Base-by-base conservation (phyloP, 805 yeast genomes). In the Ogataea ganodermae region DNA sequence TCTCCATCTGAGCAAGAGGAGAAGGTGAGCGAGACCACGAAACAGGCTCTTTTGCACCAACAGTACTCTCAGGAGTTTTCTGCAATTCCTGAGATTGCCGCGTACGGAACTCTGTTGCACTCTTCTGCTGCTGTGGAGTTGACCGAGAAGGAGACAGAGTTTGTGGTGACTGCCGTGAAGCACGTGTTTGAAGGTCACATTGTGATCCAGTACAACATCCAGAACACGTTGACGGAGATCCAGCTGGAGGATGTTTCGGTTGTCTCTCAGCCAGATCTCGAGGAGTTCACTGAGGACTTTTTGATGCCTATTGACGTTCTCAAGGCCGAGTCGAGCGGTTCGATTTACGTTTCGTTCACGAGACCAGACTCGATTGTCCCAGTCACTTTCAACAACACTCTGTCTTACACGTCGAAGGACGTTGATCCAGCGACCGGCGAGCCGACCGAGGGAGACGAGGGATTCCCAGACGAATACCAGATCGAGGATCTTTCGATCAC, bases 121-220 rank as follows among this genome's bases (percentile, higher is more conserved):
- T 79, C 91, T 7, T 83, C 96, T 2, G 63, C 70, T 30, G 67
- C 74, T 28, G 73, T 80, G 46, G 81, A 84, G 55, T 79, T 92
- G 60, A 91, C 98, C 18, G 99, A 94, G 66, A 76, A 79, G 50
- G 98, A 91, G 66, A 89, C 95, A 51, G 99, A 94, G 70, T 89
- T 90, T 66, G 91, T 89, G 36, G 96, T 94, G 50, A 78, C 77
- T 44, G 91, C 86, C 28, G 74, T 88, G 47, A 91, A 89, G 68
- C 98, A 91, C 65, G 70, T 91, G 46, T 94, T 87, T 68, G 81
- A 80, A 51, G 72, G 79, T 13, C 83, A 86, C 59, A 80, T 92
- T 52, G 81, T 84, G 26, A 69, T 90, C 54, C 97, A 92, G 72
- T 92, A 80, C 69, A 82, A 86, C 55, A 80, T 94, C 54, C 79